These are phyloP conservation scores for Chalciporus pseudorubinellus DNA, from an alignment of 768 basidiomycete genomes.

Conservation along the genomic window DNA sequence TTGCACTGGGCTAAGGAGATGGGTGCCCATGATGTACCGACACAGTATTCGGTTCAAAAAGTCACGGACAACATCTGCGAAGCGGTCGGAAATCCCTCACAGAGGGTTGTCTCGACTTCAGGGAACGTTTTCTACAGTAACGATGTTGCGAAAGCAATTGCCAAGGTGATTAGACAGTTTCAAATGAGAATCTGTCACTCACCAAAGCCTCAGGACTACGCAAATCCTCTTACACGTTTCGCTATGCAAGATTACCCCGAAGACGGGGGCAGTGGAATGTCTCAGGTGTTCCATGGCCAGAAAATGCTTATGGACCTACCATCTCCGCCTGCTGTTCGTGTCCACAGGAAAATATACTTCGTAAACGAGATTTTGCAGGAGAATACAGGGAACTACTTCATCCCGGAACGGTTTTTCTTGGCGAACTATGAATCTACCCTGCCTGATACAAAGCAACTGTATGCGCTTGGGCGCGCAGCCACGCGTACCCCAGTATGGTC, in stretches of 20 bases:
- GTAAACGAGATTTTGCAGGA: conserved; percentile 21
- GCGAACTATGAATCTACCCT: too few species aligned
- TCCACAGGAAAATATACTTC: conserved; percentile 19
- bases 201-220: conserved; percentile 24
- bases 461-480: too few species aligned
- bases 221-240: conserved; percentile 21
- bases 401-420: conserved; percentile 15
- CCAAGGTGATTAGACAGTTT: conserved; percentile 18
- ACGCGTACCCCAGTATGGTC: too few species aligned
- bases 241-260: conserved; percentile 30
- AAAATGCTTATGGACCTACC: conserved; percentile 32
- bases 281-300: conserved; percentile 23
- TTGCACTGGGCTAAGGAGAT: conserved; percentile 29
- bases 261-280: conserved; percentile 18
- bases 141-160: conserved; percentile 12
- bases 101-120: too few species aligned
- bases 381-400: conserved; percentile 4
- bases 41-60: conserved; percentile 21
- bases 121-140: conserved; percentile 33
- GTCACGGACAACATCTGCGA: conserved; percentile 18
- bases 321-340: conserved; percentile 24
- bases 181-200: too few species aligned
- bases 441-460: too few species aligned
- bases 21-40: conserved; percentile 28
- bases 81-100: too few species aligned